Conservation (phyloP, 2,329 filamentous ascomycete species). For the Calonectria pseudoturangicola region DNA sequence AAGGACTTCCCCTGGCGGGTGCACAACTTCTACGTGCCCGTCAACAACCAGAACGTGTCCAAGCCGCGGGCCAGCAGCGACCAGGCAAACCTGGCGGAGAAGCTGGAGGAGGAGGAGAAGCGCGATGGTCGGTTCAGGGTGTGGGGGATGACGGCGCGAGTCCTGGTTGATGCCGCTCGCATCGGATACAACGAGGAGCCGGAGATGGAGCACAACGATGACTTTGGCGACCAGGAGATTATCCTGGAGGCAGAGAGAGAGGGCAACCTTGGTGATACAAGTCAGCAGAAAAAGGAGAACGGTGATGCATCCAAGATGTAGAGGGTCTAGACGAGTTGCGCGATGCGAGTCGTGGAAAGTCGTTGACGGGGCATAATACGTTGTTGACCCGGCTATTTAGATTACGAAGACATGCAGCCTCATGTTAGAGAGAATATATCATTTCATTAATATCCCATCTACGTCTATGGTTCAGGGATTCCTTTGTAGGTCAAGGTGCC, state of each 20-base stretch:
- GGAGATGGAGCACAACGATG: slow-evolving; percentile 82
- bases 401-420: slow-evolving; percentile 21
- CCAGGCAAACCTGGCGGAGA: slow-evolving; percentile 66
- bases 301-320: slow-evolving; percentile 60
- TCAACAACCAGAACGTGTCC: slow-evolving; percentile 81
- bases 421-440: slow-evolving; percentile 22
- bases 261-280: slow-evolving; percentile 65
- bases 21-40: slow-evolving; percentile 94
- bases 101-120: slow-evolving; percentile 68
- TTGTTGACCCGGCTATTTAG: slow-evolving; percentile 3
- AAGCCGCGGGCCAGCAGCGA: slow-evolving; percentile 69
- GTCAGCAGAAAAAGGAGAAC: slow-evolving; percentile 54
- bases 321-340: slow-evolving; percentile 19
- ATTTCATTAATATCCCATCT: slow-evolving; percentile 14
- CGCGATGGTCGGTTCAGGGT: slow-evolving; percentile 82
- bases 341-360: not conserved
- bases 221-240: slow-evolving; percentile 72
- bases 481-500: not conserved
- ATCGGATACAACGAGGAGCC: slow-evolving; percentile 89
- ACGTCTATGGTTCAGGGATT: not conserved
- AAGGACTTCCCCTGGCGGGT: slow-evolving; percentile 86
- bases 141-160: slow-evolving; percentile 95
- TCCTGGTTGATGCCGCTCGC: slow-evolving; percentile 90
- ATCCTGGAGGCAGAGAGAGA: slow-evolving; percentile 68
- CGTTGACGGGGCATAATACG: not conserved